Conservation (phyloP, 148 eudicot genomes). For the Rhododendron vialii region DNA sequence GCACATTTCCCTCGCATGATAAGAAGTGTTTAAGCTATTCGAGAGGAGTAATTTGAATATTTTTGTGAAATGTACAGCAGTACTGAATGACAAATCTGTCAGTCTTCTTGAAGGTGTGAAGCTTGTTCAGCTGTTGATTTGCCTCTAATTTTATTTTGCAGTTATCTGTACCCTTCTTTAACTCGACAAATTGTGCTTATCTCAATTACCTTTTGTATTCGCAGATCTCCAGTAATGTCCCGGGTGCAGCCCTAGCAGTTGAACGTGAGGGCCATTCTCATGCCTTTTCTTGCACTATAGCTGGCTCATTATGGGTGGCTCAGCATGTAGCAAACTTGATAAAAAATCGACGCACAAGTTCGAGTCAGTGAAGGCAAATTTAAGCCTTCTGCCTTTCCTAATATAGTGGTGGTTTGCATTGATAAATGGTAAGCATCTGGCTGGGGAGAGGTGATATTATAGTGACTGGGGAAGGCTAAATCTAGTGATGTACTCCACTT, state of each 20-base stretch:
- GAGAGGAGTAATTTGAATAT: not conserved
- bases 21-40: not conserved
- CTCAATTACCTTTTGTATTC: not conserved
- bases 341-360: conserved; percentile 28
- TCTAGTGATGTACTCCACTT: not conserved
- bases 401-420: not conserved
- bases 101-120: not conserved
- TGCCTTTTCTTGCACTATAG: conserved; percentile 73
- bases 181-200: not conserved
- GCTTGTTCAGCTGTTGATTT: not conserved
- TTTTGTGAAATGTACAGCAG: not conserved
- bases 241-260: conserved; percentile 42
- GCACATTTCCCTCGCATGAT: not conserved
- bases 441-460: not conserved
- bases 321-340: conserved; percentile 60
- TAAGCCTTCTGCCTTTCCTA: not conserved
- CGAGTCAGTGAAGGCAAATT: conserved; percentile 4
- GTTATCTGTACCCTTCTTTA: not conserved
- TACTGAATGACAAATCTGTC: not conserved
- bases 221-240: conserved; percentile 69
- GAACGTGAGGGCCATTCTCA: conserved; percentile 79
- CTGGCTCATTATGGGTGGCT: conserved; percentile 87
- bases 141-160: not conserved
- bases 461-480: not conserved
- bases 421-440: not conserved